A percentile compares a stretch with the other conserved stretches of the same genome.
These are phyloP conservation scores for Lactarius psammicola DNA, from an alignment of 768 basidiomycete genomes.

Conservation along the genomic window DNA sequence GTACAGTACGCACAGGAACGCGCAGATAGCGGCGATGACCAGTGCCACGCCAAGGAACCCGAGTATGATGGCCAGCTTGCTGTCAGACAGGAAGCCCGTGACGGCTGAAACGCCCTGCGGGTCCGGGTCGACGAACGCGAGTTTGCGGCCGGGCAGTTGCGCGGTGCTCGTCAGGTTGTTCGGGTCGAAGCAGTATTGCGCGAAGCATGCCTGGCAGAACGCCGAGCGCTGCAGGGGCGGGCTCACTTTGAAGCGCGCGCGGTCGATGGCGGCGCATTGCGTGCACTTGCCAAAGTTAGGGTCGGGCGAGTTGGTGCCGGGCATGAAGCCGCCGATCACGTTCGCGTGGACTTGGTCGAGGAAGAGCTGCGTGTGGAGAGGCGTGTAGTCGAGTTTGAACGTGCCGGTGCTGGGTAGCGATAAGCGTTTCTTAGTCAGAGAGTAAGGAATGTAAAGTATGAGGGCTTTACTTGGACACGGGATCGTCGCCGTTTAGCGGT, in stretches of 20 bases:
- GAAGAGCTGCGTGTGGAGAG: slow-evolving; percentile 52
- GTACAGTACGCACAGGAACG: slow-evolving; percentile 36
- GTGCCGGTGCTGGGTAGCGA: slow-evolving; percentile 50
- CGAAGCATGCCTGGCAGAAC: slow-evolving; percentile 34
- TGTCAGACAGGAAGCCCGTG: slow-evolving; percentile 41
- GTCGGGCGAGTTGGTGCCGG: slow-evolving; percentile 57
- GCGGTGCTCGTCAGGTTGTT: slow-evolving; percentile 26
- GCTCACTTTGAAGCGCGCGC: slow-evolving; percentile 29
- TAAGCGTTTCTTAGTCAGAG: neutral
- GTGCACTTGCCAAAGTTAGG: slow-evolving; percentile 61
- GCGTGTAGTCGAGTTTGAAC: slow-evolving; percentile 59
- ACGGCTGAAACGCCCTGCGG: slow-evolving; percentile 48
- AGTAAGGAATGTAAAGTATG: slow-evolving; percentile 14
- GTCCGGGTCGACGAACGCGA: slow-evolving; percentile 54
- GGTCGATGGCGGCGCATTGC: slow-evolving; percentile 61
- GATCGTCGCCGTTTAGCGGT: slow-evolving; percentile 57
- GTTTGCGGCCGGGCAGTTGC: slow-evolving; percentile 41
- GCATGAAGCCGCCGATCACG: slow-evolving; percentile 57
- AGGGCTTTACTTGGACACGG: slow-evolving; percentile 57
- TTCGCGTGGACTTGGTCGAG: slow-evolving; percentile 60
- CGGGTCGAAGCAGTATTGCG: slow-evolving; percentile 36
- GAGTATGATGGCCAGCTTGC: slow-evolving; percentile 51
- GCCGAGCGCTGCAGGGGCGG: slow-evolving; percentile 30
- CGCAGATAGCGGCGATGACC: slow-evolving; percentile 40
- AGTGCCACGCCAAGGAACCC: slow-evolving; percentile 44